phyloP scores from a whole-genome alignment of 108 stramenopile genomes.

The Cyclotella atomus region DNA sequence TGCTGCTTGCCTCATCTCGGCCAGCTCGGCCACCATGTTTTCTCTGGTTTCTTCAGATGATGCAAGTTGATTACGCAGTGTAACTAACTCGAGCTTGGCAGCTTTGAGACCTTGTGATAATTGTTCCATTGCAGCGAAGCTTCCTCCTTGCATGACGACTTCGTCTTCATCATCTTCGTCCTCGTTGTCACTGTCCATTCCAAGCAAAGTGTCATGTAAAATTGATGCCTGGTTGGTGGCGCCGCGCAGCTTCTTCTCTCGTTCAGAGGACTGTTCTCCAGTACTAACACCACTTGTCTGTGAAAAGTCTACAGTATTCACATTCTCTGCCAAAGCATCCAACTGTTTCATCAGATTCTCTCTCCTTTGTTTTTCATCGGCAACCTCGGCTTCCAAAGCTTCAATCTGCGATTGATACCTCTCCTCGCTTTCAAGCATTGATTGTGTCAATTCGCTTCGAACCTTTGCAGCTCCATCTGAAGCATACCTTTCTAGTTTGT shows the following conservation, averaged over 20 bases:
- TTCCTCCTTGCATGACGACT: constrained; percentile 37
- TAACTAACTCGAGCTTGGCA: constrained; percentile 62
- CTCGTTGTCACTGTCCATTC: constrained; percentile 57
- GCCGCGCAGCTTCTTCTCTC: constrained; percentile 60
- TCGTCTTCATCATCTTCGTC: constrained; percentile 59
- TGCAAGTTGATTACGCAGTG: constrained; percentile 58
- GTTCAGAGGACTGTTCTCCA: constrained; percentile 26
- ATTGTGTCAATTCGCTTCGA: constrained; percentile 77
- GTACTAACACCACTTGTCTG: constrained; percentile 4
- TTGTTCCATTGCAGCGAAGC: constrained; percentile 83
- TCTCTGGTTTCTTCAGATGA: constrained; percentile 70
- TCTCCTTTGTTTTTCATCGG: constrained; percentile 63
- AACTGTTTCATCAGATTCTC: constrained; percentile 66
- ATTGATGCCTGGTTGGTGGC: constrained; percentile 76
- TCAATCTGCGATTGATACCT: constrained; percentile 74
- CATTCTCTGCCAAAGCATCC: constrained; percentile 64
- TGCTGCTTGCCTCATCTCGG: constrained; percentile 59
- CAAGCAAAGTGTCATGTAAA: constrained; percentile 66
- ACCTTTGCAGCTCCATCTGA: constrained; percentile 73
- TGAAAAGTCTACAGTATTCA: constrained; percentile 25
- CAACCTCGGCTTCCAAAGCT: constrained; percentile 59
- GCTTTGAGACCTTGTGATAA: constrained; percentile 70
- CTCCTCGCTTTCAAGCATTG: constrained; percentile 78
- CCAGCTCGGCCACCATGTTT: constrained; percentile 62
- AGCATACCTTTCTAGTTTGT: constrained; percentile 61